phyloP scores from a whole-genome alignment of 2,329 filamentous ascomycete species.

The Colletotrichum higginsianum region DNA sequence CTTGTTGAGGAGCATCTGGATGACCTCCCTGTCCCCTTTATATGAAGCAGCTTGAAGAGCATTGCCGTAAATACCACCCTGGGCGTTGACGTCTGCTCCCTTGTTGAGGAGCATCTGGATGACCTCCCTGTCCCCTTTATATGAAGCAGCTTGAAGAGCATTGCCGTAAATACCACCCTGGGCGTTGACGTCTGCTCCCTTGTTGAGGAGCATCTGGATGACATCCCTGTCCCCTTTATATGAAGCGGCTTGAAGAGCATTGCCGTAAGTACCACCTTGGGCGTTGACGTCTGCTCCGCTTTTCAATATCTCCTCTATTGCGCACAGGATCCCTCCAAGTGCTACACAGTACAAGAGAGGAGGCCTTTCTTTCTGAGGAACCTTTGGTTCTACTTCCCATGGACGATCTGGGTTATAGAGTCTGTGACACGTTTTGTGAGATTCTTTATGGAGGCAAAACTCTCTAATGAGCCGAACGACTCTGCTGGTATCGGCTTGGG shows the following conservation, averaged over 20 bases:
- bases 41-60: neutral
- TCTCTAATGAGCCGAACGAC: neutral
- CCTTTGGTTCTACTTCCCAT: neutral
- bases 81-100: neutral
- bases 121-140: neutral
- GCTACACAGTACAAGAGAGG: neutral
- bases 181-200: constrained; percentile 32
- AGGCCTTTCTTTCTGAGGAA: neutral
- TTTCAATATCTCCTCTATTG: constrained; percentile 15
- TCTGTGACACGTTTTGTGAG: neutral
- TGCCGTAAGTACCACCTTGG: constrained; percentile 26
- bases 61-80: neutral
- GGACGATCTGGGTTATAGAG: neutral
- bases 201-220: constrained; percentile 21
- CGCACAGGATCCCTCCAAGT: neutral
- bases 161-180: neutral
- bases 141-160: constrained; percentile 1
- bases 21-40: neutral
- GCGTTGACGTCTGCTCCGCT: constrained; percentile 24
- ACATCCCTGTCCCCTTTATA: constrained; percentile 5
- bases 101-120: constrained; percentile 3
- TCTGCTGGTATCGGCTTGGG: neutral
- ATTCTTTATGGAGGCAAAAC: neutral
- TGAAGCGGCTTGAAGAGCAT: constrained; percentile 42
- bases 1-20: neutral